phyloP scores from a whole-genome alignment of 495 filamentous ascomycete species.

The Lasiosphaeriaceae sp. region DNA sequence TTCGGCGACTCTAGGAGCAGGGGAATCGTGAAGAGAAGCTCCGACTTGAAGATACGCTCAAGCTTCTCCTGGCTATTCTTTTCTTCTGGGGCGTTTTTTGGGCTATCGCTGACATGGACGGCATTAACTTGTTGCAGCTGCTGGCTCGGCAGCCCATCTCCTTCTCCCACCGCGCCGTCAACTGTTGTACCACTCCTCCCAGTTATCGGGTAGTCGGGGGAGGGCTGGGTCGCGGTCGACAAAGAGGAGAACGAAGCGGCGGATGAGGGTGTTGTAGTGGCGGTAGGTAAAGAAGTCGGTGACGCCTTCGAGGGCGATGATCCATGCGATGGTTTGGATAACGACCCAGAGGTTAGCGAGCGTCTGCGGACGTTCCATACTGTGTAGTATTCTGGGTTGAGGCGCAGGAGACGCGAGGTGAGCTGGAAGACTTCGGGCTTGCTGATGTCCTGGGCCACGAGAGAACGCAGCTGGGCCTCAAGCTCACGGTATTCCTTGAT shows the following conservation, averaged over 20 bases:
- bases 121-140: not conserved
- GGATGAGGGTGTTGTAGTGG: conserved; percentile 49
- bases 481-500: conserved; percentile 76
- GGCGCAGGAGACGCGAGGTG: conserved; percentile 73
- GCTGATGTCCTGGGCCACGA: conserved; percentile 58
- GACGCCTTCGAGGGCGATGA: conserved; percentile 51
- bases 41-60: conserved; percentile 44
- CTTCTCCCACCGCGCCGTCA: conserved; percentile 25
- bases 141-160: not conserved
- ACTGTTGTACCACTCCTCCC: conserved; percentile 55
- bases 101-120: no score
- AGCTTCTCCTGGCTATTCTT: conserved; percentile 21
- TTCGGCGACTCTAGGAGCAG: conserved; percentile 84
- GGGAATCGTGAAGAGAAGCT: conserved; percentile 77
- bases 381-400: conserved; percentile 97
- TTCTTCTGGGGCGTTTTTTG: no score
- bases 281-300: conserved; percentile 52
- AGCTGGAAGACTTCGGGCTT: conserved; percentile 63
- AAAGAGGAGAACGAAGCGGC: conserved; percentile 43
- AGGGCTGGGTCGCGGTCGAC: conserved; percentile 45
- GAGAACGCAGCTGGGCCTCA: conserved; percentile 58
- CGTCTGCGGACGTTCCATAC: conserved; percentile 93
- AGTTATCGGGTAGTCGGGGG: conserved; percentile 45
- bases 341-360: conserved; percentile 54
- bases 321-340: conserved; percentile 46